Percentiles rank a stretch among this genome's conserved stretches.
phyloP scores from a whole-genome alignment of 345 rosid species.

The Erucastrum elatum region DNA sequence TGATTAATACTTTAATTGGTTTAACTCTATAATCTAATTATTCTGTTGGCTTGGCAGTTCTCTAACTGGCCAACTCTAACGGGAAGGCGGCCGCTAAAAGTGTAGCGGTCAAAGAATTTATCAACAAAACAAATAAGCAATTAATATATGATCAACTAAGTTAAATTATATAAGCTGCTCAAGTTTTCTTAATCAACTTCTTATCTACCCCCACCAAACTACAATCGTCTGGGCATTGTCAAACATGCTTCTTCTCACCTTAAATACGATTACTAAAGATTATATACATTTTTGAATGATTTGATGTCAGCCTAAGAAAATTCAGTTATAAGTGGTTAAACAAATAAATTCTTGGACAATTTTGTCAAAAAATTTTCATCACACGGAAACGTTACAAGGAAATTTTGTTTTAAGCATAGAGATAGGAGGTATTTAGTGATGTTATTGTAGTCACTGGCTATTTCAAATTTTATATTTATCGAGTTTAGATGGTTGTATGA shows the following conservation, averaged over 20 bases:
- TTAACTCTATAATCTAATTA: too few relatives aligned
- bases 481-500: neutral
- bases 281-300: neutral
- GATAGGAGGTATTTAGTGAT: neutral
- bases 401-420: neutral
- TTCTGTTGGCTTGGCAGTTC: neutral
- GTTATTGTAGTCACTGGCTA: neutral
- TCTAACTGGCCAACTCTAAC: constrained; percentile 16
- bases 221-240: neutral
- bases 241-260: neutral
- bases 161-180: neutral
- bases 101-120: constrained; percentile 22
- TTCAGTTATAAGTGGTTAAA: neutral
- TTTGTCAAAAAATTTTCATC: neutral
- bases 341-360: neutral
- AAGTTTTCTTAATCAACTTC: constrained; percentile 5
- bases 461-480: too few relatives aligned
- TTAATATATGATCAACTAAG: neutral
- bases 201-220: constrained; percentile 36
- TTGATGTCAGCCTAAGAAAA: neutral
- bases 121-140: constrained; percentile 12
- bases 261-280: neutral
- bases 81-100: constrained; percentile 13
- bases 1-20: too few relatives aligned
- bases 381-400: neutral